These are phyloP conservation scores for Daldinia childiae DNA, from an alignment of 495 filamentous ascomycete genomes.

Conservation along the genomic window DNA sequence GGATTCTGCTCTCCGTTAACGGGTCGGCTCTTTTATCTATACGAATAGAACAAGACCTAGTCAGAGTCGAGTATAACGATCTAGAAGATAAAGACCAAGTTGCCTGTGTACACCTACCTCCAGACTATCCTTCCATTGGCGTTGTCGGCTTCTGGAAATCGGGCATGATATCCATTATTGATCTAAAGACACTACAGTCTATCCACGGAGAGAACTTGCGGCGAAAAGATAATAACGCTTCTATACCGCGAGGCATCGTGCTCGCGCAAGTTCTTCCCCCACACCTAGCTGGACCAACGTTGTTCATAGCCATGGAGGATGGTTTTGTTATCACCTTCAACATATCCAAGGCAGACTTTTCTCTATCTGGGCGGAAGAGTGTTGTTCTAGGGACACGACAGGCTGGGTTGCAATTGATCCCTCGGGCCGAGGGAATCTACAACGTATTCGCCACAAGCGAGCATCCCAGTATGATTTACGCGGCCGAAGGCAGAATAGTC, in stretches of 20 bases:
- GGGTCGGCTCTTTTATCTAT: constrained; percentile 74
- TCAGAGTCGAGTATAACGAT: constrained; percentile 64
- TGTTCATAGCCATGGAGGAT: constrained; percentile 95
- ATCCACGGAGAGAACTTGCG: constrained; percentile 54
- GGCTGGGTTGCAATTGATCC: constrained; percentile 79
- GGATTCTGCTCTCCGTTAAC: constrained; percentile 75
- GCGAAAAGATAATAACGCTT: constrained; percentile 70
- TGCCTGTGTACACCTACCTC: constrained; percentile 74
- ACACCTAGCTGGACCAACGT: constrained; percentile 64
- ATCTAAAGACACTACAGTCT: constrained; percentile 68
- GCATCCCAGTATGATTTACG: constrained; percentile 91
- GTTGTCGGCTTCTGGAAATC: constrained; percentile 88
- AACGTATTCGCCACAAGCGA: constrained; percentile 95
- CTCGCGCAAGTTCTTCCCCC: constrained; percentile 75
- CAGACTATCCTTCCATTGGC: constrained; percentile 61
- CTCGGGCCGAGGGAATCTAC: constrained; percentile 66
- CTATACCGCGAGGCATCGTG: constrained; percentile 83
- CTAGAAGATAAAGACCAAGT: constrained; percentile 76
- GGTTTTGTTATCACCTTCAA: constrained; percentile 89
- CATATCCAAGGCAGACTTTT: constrained; percentile 65
- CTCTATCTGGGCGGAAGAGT: constrained; percentile 76
- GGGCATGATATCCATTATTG: constrained; percentile 75
- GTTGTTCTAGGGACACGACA: constrained; percentile 88
- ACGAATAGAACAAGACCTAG: constrained; percentile 66
- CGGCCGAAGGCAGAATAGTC: constrained; percentile 83